phyloP scores from a whole-genome alignment of 2,329 filamentous ascomycete species.

The Botryotinia narcissicola region DNA sequence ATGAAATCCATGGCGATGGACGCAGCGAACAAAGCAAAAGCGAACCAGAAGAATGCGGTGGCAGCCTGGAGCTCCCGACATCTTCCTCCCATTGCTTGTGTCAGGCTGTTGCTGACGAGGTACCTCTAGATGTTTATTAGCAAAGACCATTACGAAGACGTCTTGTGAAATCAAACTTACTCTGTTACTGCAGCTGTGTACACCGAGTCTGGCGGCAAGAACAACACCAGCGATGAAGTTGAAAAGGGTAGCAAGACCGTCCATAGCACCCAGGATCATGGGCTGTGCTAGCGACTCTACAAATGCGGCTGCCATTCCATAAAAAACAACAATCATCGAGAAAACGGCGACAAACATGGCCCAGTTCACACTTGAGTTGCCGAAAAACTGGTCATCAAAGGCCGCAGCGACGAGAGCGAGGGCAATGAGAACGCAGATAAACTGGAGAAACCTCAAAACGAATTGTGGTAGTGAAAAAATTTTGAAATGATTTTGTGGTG shows the following conservation, averaged over 20 bases:
- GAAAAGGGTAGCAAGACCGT: constrained; percentile 59
- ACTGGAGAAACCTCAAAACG: constrained; percentile 30
- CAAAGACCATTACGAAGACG: not conserved
- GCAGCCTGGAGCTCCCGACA: constrained; percentile 75
- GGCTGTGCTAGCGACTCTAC: constrained; percentile 51
- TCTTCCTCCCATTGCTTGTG: constrained; percentile 59
- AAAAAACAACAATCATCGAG: constrained; percentile 63
- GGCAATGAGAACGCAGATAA: constrained; percentile 36
- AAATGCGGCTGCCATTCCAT: constrained; percentile 57
- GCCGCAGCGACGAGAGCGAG: constrained; percentile 38
- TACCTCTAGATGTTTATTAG: constrained; percentile 37
- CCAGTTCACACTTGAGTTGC: constrained; percentile 55
- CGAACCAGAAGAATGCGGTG: constrained; percentile 76
- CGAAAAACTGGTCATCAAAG: constrained; percentile 53
- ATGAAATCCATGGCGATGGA: constrained; percentile 49
- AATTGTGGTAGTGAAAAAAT: constrained; percentile 32
- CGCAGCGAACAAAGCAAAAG: constrained; percentile 61
- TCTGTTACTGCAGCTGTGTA: constrained; percentile 62
- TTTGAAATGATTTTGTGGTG: constrained; percentile 3
- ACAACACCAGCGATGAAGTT: constrained; percentile 69
- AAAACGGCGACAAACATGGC: constrained; percentile 69
- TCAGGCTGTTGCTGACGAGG: constrained; percentile 54
- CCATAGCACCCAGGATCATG: constrained; percentile 53
- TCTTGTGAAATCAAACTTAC: constrained; percentile 43
- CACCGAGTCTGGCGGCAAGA: constrained; percentile 65